phyloP scores from a whole-genome alignment of 352 stramenopile species.

The Phytophthora tentaculata region DNA sequence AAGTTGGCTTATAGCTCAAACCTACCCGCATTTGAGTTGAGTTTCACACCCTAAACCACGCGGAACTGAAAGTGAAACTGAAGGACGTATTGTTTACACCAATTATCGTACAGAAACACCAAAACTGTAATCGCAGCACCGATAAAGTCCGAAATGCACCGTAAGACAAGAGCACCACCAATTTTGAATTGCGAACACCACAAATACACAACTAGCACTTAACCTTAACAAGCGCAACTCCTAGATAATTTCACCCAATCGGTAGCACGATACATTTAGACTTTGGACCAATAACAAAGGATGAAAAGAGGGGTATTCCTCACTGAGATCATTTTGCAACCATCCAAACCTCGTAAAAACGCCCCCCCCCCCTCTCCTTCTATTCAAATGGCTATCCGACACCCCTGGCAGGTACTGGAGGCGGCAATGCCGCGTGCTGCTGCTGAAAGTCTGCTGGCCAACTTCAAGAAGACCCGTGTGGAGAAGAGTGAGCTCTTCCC shows the following conservation, averaged over 20 bases:
- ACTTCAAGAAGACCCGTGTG: constrained; percentile 4
- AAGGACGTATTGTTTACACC: background rate
- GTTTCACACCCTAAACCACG: too few species aligned
- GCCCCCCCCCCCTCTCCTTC: too few species aligned
- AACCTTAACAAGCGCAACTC: background rate
- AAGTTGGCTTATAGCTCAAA: too few species aligned
- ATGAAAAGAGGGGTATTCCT: background rate
- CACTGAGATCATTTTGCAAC: background rate
- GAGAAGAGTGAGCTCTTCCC: constrained; percentile 4
- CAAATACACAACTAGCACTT: background rate
- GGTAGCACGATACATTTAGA: background rate
- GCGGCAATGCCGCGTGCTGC: background rate
- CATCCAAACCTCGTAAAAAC: background rate
- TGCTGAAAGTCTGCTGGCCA: background rate
- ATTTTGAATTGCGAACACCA: background rate
- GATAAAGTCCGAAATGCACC: background rate
- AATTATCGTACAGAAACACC: background rate
- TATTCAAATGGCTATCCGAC: background rate
- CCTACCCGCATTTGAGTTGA: too few species aligned
- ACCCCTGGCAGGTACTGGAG: constrained; percentile 2
- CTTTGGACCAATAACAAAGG: background rate
- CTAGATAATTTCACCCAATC: background rate
- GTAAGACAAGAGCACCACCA: background rate
- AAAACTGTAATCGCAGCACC: background rate
- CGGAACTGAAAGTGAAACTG: too few species aligned